phyloP scores from a whole-genome alignment of 495 filamentous ascomycete species.

The Neurospora sp. region DNA sequence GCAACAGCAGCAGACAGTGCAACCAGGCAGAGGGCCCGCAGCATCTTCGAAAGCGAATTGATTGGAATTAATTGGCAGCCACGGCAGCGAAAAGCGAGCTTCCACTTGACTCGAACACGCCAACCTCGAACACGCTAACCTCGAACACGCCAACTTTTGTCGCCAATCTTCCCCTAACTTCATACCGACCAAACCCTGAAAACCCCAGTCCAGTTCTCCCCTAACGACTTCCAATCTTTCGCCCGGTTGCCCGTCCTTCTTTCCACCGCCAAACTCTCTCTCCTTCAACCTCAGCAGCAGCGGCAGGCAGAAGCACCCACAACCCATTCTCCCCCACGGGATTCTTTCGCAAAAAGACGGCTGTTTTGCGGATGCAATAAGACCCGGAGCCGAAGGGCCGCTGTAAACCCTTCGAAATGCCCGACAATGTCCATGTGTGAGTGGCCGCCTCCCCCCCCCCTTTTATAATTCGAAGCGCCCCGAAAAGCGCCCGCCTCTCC shows the following conservation, averaged over 20 bases:
- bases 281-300: neutral
- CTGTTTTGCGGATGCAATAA: neutral
- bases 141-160: neutral
- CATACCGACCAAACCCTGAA: neutral
- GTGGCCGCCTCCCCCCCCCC: neutral
- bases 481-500: neutral
- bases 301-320: neutral
- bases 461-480: neutral
- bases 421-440: constrained; percentile 22
- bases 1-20: neutral
- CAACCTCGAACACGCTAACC: neutral
- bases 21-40: neutral
- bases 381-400: neutral
- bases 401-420: constrained; percentile 13
- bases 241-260: neutral
- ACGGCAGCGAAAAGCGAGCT: neutral
- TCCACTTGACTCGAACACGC: neutral
- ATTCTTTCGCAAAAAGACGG: neutral
- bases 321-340: neutral
- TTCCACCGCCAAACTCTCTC: neutral
- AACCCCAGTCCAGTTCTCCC: neutral
- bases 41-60: neutral
- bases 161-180: neutral
- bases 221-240: neutral
- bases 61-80: neutral